Evolutionary conservation across 2,329 filamentous ascomycete species (phyloP).

Genomic region (Aspergillus transmontanensis): DNA sequence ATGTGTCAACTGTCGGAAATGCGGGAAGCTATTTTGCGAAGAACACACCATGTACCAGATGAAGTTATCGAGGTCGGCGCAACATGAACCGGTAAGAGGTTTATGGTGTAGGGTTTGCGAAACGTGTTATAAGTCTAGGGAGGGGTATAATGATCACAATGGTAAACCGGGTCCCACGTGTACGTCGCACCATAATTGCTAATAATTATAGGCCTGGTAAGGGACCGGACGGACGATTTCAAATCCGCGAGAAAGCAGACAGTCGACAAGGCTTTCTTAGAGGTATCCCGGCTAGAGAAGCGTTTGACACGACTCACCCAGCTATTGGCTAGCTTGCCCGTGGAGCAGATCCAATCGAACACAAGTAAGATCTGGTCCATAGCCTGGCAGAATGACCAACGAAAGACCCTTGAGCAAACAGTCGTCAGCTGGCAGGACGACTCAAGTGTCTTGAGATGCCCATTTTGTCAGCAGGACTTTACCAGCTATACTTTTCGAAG

Average conservation of each 20-base stretch:
- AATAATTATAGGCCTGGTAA: constrained; percentile 54
- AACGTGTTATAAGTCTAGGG: constrained; percentile 97
- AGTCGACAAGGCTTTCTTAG: constrained; percentile 82
- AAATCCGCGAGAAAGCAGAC: constrained; percentile 69
- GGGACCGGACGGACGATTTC: constrained; percentile 75
- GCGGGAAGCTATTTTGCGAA: constrained; percentile 91
- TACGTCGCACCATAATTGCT: constrained; percentile 2
- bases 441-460: constrained; percentile 74
- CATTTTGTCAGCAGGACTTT: constrained; percentile 96
- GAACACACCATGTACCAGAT: constrained; percentile 99
- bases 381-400: constrained; percentile 70
- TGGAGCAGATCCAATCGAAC: constrained; percentile 61
- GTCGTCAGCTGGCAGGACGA: constrained; percentile 97
- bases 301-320: constrained; percentile 87
- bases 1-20: constrained; percentile 89
- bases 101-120: constrained; percentile 96
- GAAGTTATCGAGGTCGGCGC: constrained; percentile 87
- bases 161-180: constrained; percentile 40
- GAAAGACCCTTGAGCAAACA: constrained; percentile 84
- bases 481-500: constrained; percentile 88
- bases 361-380: constrained; percentile 54
- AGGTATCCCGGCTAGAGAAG: constrained; percentile 88
- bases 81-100: constrained; percentile 85
- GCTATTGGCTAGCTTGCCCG: constrained; percentile 73
- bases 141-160: constrained; percentile 89